phyloP scores from a whole-genome alignment of 805 yeast genomes.

The Torulaspora franciscae region DNA sequence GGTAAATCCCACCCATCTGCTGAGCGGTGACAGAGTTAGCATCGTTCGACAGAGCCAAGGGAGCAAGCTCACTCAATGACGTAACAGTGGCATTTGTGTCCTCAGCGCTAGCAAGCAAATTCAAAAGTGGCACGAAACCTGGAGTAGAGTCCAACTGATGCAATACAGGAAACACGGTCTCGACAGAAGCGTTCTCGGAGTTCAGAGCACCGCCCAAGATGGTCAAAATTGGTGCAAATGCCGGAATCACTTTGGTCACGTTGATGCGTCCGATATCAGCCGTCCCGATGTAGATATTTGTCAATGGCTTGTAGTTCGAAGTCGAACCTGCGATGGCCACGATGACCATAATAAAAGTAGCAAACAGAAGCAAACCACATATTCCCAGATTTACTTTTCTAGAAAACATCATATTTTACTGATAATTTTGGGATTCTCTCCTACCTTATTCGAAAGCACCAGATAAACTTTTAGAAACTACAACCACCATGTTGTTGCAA shows the following conservation, averaged over 20 bases:
- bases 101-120: constrained; percentile 25
- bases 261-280: constrained; percentile 33
- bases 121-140: constrained; percentile 30
- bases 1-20: constrained; percentile 16
- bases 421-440: neutral
- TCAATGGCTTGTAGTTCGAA: constrained; percentile 30
- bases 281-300: constrained; percentile 31
- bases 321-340: constrained; percentile 34
- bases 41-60: constrained; percentile 24
- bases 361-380: constrained; percentile 24
- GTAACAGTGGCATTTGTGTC: constrained; percentile 24
- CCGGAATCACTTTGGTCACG: constrained; percentile 34
- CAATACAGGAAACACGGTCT: constrained; percentile 23
- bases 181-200: constrained; percentile 22
- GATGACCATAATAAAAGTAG: constrained; percentile 29
- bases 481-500: no score
- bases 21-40: constrained; percentile 14
- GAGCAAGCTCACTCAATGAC: constrained; percentile 27
- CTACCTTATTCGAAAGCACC: neutral
- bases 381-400: constrained; percentile 3
- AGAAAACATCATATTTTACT: constrained; percentile 1
- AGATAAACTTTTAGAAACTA: neutral
- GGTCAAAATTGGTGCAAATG: constrained; percentile 26
- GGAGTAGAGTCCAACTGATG: constrained; percentile 25
- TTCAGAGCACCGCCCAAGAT: constrained; percentile 28